Evolutionary conservation across 2,329 filamentous ascomycete species (phyloP).

Genomic region (Aspergillus fischeri): DNA sequence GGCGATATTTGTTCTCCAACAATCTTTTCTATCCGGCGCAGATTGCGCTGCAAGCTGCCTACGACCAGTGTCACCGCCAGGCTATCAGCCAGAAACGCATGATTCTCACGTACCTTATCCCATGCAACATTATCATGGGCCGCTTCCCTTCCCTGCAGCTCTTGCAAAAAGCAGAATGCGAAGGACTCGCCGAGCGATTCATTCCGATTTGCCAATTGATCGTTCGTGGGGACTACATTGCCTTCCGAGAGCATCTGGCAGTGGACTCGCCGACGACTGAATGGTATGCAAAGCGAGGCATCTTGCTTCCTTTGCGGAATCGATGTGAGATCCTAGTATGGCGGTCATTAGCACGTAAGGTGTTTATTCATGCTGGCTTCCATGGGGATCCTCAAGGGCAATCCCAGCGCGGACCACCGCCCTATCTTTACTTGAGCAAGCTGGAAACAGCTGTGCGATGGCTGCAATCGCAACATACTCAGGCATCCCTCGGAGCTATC

Average conservation of each 20-base stretch:
- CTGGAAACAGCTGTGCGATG: conserved; percentile 61
- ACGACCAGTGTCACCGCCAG: conserved; percentile 64
- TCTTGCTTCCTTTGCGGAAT: conserved; percentile 71
- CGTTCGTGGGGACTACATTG: conserved; percentile 66
- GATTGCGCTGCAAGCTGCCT: conserved; percentile 72
- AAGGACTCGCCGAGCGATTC: conserved; percentile 63
- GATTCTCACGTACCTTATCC: conserved; percentile 79
- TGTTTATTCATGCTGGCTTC: conserved; percentile 75
- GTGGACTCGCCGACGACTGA: conserved; percentile 50
- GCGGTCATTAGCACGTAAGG: conserved; percentile 73
- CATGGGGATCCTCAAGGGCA: conserved; percentile 49
- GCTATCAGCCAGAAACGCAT: conserved; percentile 65
- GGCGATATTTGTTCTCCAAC: conserved; percentile 82
- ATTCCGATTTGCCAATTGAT: conserved; percentile 69
- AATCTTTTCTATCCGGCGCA: conserved; percentile 76
- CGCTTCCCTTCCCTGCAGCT: conserved; percentile 69
- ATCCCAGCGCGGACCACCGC: conserved; percentile 53
- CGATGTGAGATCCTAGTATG: conserved; percentile 78
- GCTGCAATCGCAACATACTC: conserved; percentile 49
- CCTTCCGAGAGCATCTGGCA: conserved; percentile 67
- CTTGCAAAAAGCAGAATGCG: conserved; percentile 66
- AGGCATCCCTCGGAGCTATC: conserved; percentile 5
- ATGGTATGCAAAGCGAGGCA: conserved; percentile 72
- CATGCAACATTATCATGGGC: conserved; percentile 77
- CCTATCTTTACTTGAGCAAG: conserved; percentile 69